phyloP scores from a whole-genome alignment of 768 basidiomycete genomes.

The Termitomyces sp. region DNA sequence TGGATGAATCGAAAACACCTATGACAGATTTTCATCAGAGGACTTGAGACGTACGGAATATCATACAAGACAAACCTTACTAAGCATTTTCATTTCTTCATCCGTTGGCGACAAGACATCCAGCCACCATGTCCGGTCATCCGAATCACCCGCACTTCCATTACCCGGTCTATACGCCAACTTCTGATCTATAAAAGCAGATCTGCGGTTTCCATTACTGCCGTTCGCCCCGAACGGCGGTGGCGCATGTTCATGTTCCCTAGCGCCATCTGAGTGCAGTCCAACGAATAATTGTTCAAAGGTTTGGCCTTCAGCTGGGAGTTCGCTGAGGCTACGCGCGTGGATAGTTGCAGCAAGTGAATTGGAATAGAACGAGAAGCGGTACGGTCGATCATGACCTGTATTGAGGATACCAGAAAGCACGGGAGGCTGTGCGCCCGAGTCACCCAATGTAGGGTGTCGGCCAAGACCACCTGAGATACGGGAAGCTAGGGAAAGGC shows the following conservation, averaged over 20 bases:
- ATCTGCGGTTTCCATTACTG: background rate
- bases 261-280: constrained; percentile 20
- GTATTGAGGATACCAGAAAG: constrained; percentile 36
- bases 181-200: constrained; percentile 9
- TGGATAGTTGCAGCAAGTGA: constrained; percentile 90
- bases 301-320: constrained; percentile 89
- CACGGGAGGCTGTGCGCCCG: background rate
- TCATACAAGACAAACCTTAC: constrained; percentile 57
- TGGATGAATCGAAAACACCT: constrained; percentile 98
- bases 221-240: constrained; percentile 8
- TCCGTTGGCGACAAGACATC: constrained; percentile 93
- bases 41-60: background rate
- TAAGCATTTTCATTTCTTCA: constrained; percentile 96
- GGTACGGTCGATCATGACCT: constrained; percentile 85
- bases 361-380: constrained; percentile 99
- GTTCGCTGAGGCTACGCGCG: constrained; percentile 86
- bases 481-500: constrained; percentile 5
- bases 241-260: background rate
- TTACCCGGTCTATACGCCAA: constrained; percentile 11
- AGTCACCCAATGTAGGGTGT: constrained; percentile 12
- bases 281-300: constrained; percentile 89
- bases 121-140: constrained; percentile 94
- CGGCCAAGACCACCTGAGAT: constrained; percentile 22
- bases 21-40: background rate
- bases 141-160: constrained; percentile 37